A percentile compares a stretch with the other conserved stretches of the same genome.
Evolutionary conservation across 257 asterid species (phyloP).

Genomic region (Euphrasia confusa): DNA sequence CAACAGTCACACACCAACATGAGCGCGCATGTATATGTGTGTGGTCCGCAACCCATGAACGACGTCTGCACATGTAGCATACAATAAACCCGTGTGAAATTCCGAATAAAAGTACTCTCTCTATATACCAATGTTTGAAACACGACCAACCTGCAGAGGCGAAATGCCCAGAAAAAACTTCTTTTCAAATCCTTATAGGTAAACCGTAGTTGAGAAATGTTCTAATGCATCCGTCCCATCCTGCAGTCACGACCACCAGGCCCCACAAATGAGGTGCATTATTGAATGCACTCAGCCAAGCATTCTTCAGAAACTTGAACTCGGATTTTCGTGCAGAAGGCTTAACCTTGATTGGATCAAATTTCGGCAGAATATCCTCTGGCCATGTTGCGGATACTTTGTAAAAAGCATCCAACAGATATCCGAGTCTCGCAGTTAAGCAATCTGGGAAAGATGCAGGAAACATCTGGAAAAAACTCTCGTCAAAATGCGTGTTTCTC

Average conservation of each 20-base stretch:
- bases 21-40: no score
- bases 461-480: slow-evolving; percentile 41
- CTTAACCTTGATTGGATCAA: slow-evolving; percentile 28
- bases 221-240: slow-evolving; percentile 86
- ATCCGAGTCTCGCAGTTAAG: slow-evolving; percentile 48
- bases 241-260: slow-evolving; percentile 81
- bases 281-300: slow-evolving; percentile 51
- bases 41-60: no score
- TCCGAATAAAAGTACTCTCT: not conserved
- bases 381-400: slow-evolving; percentile 79
- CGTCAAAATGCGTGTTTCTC: slow-evolving; percentile 38
- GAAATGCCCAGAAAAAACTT: not conserved
- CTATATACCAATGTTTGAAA: not conserved
- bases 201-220: slow-evolving; percentile 81
- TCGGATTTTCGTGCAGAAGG: slow-evolving; percentile 45
- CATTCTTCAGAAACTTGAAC: slow-evolving; percentile 63
- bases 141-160: no score
- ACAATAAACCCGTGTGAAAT: not conserved
- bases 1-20: no score
- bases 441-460: slow-evolving; percentile 54
- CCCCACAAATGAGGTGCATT: slow-evolving; percentile 74
- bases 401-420: slow-evolving; percentile 54
- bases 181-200: slow-evolving; percentile 58
- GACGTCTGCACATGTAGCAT: no score
- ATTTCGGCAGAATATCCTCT: slow-evolving; percentile 53